Evolutionary conservation across 2,329 filamentous ascomycete genomes (phyloP).

Genomic region (Colletotrichum liriopes): DNA sequence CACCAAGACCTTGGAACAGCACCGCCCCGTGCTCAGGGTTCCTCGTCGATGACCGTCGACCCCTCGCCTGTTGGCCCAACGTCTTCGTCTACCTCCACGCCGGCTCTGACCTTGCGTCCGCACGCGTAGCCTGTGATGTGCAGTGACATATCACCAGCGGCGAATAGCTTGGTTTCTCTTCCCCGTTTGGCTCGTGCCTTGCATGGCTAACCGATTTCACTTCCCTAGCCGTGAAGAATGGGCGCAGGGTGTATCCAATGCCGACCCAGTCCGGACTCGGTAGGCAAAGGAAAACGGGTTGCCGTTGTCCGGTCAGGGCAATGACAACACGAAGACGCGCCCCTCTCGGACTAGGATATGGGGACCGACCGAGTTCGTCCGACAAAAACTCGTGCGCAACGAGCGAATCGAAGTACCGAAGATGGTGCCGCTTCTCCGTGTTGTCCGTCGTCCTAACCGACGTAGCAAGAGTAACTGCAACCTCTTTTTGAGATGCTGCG

Average conservation of each 20-base stretch:
- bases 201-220: background rate
- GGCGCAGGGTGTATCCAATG: background rate
- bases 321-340: background rate
- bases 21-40: background rate
- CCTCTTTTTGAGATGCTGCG: background rate
- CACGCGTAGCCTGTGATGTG: background rate
- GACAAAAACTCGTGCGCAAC: background rate
- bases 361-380: background rate
- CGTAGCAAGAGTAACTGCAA: conserved; percentile 3
- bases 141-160: conserved; percentile 17
- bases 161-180: background rate
- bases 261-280: background rate
- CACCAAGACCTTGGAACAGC: background rate
- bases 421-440: background rate
- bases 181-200: conserved; percentile 16
- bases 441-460: background rate
- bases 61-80: background rate
- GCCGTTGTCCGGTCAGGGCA: background rate
- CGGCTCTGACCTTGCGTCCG: conserved; percentile 13
- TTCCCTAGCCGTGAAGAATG: background rate
- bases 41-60: background rate
- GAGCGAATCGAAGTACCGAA: background rate
- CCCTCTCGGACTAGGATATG: background rate
- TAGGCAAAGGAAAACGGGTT: background rate
- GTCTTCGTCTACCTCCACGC: background rate